These are phyloP conservation scores for Melanomma pulvis-pyrius DNA, from an alignment of 495 filamentous ascomycete species.

Conservation along the genomic window DNA sequence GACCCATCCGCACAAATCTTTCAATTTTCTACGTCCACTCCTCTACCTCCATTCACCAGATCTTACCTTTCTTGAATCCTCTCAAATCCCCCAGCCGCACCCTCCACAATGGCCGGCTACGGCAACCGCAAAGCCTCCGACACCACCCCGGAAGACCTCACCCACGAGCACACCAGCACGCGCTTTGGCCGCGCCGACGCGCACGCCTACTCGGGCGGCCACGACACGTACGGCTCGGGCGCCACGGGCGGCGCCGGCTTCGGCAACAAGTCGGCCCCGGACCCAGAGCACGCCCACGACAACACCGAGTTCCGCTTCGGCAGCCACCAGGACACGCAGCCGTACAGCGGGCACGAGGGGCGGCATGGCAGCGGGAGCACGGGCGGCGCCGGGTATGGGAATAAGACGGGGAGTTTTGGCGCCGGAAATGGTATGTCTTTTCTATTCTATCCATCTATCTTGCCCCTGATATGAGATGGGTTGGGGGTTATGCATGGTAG, in stretches of 20 bases:
- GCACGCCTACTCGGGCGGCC: not conserved
- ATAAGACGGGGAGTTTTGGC: conserved; percentile 41
- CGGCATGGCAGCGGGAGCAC: conserved; percentile 38
- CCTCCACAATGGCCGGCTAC: conserved; percentile 26
- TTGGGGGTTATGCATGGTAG: not conserved
- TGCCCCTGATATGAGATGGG: too few relatives aligned
- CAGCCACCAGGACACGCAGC: conserved; percentile 20
- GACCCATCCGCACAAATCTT: too few relatives aligned
- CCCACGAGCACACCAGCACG: conserved; percentile 21
- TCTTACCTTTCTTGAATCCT: not conserved
- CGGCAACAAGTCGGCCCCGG: conserved; percentile 33
- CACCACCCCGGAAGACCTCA: conserved; percentile 10
- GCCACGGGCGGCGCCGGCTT: conserved; percentile 36
- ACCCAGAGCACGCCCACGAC: conserved; percentile 12
- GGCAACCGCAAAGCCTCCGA: conserved; percentile 17
- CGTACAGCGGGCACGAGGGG: conserved; percentile 27
- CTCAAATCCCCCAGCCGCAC: not conserved
- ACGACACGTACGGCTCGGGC: conserved; percentile 21
- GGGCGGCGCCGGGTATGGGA: conserved; percentile 44
- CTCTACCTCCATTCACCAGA: not conserved
- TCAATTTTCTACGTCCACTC: not conserved
- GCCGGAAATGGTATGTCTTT: conserved; percentile 23
- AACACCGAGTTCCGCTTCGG: conserved; percentile 32
- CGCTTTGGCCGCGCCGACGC: not conserved
- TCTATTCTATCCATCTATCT: not conserved